A percentile compares a stretch with the other conserved stretches of the same genome.
These are phyloP conservation scores for Pyrus hybrid DNA, from an alignment of 331 rosid species.

Conservation along the genomic window DNA sequence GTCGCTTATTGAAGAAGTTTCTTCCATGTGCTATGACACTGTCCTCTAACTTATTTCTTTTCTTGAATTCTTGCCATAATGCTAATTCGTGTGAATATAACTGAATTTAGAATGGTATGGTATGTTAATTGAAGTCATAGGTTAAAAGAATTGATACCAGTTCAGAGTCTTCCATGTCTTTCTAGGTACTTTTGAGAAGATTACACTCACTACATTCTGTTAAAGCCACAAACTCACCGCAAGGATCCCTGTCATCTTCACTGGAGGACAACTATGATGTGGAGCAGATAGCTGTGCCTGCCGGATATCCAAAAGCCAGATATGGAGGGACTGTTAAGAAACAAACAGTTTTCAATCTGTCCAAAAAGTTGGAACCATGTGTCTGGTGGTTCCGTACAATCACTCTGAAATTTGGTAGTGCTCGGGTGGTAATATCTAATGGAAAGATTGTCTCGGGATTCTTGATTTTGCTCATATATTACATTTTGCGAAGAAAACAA, in stretches of 20 bases:
- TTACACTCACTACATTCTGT: slow-evolving; percentile 45
- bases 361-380: slow-evolving; percentile 47
- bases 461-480: slow-evolving; percentile 44
- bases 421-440: slow-evolving; percentile 45
- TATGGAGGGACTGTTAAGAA: slow-evolving; percentile 21
- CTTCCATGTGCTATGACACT: too few relatives aligned
- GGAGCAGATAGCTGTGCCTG: slow-evolving; percentile 18
- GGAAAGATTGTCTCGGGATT: slow-evolving; percentile 54
- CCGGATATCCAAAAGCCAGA: slow-evolving; percentile 20
- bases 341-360: slow-evolving; percentile 33
- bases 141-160: too few relatives aligned
- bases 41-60: too few relatives aligned
- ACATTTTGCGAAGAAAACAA: slow-evolving; percentile 49
- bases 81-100: too few relatives aligned
- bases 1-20: too few relatives aligned
- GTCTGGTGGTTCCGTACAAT: slow-evolving; percentile 61
- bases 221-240: slow-evolving; percentile 35
- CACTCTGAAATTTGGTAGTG: slow-evolving; percentile 58
- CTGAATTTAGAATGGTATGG: background rate
- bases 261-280: slow-evolving; percentile 21
- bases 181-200: slow-evolving; percentile 58
- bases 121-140: too few relatives aligned
- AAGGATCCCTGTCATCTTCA: slow-evolving; percentile 20
- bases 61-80: too few relatives aligned
- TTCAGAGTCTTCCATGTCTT: slow-evolving; percentile 15